Conservation (phyloP, 2,329 filamentous ascomycete species). For the Ascochyta clinopodiicola region DNA sequence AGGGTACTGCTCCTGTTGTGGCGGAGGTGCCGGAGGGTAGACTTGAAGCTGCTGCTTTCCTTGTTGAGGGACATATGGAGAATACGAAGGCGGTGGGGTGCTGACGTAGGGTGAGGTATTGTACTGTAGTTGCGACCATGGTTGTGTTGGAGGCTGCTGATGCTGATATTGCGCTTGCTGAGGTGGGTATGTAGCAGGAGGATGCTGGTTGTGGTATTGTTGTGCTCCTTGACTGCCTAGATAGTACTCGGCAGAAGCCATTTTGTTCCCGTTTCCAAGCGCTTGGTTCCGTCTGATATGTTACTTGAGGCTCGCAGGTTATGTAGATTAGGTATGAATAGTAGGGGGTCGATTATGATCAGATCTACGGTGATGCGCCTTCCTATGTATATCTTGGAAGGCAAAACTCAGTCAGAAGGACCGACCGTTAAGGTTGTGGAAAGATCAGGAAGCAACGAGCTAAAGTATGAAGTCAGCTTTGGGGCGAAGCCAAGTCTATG, state of each 20-base stretch:
- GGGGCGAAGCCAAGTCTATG: constrained; percentile 25
- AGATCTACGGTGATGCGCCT: constrained; percentile 1
- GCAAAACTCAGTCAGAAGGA: constrained; percentile 3
- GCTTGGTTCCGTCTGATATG: neutral
- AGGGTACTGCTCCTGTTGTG: constrained; percentile 17
- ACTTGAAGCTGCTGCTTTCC: constrained; percentile 30
- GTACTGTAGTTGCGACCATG: constrained; percentile 18
- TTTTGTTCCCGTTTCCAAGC: constrained; percentile 9
- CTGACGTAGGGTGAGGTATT: constrained; percentile 18
- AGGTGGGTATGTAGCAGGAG: constrained; percentile 21
- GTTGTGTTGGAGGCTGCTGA: constrained; percentile 20
- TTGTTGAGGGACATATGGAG: constrained; percentile 27
- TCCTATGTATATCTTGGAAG: constrained; percentile 3
- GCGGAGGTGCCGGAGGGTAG: constrained; percentile 24
- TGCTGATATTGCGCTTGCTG: constrained; percentile 26
- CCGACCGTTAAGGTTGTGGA: neutral
- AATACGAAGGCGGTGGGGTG: constrained; percentile 28
- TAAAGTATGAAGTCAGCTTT: constrained; percentile 9
- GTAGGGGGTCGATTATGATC: neutral
- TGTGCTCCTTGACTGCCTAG: constrained; percentile 31
- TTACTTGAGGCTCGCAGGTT: neutral
- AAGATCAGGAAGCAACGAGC: constrained; percentile 13
- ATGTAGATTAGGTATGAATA: constrained; percentile 5
- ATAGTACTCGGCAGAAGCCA: constrained; percentile 47
- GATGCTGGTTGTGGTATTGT: constrained; percentile 27